A percentile compares a stretch with the other conserved stretches of the same genome.
phyloP scores from a whole-genome alignment of 2,329 filamentous ascomycete species.

The Apiospora rasikravindrae region DNA sequence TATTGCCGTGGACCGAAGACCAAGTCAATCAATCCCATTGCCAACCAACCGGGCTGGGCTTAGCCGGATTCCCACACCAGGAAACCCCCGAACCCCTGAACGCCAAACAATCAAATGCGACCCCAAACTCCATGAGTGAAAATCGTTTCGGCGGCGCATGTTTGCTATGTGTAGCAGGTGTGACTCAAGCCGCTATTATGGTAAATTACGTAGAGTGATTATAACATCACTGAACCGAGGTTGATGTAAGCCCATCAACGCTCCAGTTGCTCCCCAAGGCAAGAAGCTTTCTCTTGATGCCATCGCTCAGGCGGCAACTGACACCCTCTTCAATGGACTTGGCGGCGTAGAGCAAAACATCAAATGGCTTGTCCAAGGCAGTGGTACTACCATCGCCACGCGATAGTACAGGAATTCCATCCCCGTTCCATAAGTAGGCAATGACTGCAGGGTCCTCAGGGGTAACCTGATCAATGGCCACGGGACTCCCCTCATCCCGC shows the following conservation, averaged over 20 bases:
- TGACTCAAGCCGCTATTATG: neutral
- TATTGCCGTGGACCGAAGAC: neutral
- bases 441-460: slow-evolving; percentile 46
- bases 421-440: slow-evolving; percentile 45
- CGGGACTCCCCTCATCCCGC: slow-evolving; percentile 27
- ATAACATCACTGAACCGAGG: neutral
- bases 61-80: neutral
- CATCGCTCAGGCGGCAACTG: slow-evolving; percentile 51
- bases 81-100: neutral
- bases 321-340: slow-evolving; percentile 45
- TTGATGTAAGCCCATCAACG: slow-evolving; percentile 31
- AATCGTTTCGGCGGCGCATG: neutral
- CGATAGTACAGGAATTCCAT: slow-evolving; percentile 45
- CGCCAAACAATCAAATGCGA: neutral
- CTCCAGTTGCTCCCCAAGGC: slow-evolving; percentile 47
- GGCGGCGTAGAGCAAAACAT: slow-evolving; percentile 48
- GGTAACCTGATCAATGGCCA: slow-evolving; percentile 47
- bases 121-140: neutral
- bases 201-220: neutral
- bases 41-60: neutral
- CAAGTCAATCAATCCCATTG: neutral
- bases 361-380: slow-evolving; percentile 43
- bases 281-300: slow-evolving; percentile 51
- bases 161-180: neutral
- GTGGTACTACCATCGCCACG: slow-evolving; percentile 39